Conservation (phyloP, 2,329 filamentous ascomycete genomes). For the Botrytis deweyae region DNA sequence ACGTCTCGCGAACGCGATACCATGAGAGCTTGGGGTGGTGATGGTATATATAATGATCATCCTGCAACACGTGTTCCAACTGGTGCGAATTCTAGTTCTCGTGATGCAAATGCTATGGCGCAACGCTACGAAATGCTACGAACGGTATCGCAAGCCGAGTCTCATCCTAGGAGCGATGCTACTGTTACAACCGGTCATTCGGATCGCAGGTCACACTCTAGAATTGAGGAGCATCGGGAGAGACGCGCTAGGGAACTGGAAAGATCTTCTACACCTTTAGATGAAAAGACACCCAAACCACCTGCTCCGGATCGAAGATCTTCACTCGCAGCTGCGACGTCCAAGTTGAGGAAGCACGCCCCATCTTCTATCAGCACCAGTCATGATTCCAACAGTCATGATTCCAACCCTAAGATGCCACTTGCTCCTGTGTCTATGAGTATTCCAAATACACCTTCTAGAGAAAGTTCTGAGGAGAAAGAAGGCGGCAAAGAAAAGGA, state of each 20-base stretch:
- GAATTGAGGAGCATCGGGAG: constrained; percentile 16
- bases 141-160: constrained; percentile 23
- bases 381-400: neutral
- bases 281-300: constrained; percentile 21
- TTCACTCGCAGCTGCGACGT: constrained; percentile 30
- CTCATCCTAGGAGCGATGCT: constrained; percentile 29
- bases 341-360: constrained; percentile 28
- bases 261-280: constrained; percentile 24
- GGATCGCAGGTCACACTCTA: neutral
- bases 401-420: neutral
- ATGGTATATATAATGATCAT: constrained; percentile 33
- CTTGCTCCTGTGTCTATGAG: neutral
- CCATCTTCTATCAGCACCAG: neutral
- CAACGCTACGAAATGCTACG: constrained; percentile 28
- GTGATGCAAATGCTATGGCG: constrained; percentile 1
- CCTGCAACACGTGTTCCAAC: constrained; percentile 27
- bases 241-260: neutral
- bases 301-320: constrained; percentile 35
- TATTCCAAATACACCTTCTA: neutral
- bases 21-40: constrained; percentile 32
- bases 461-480: constrained; percentile 1
- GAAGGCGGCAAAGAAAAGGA: constrained; percentile 14
- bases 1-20: constrained; percentile 2
- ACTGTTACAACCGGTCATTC: constrained; percentile 19
- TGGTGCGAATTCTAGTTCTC: constrained; percentile 1